Evolutionary conservation across 2,329 filamentous ascomycete species (phyloP), one percentile per base, ranked within the genome.

Genomic region (Akanthomyces uredinophilus): DNA sequence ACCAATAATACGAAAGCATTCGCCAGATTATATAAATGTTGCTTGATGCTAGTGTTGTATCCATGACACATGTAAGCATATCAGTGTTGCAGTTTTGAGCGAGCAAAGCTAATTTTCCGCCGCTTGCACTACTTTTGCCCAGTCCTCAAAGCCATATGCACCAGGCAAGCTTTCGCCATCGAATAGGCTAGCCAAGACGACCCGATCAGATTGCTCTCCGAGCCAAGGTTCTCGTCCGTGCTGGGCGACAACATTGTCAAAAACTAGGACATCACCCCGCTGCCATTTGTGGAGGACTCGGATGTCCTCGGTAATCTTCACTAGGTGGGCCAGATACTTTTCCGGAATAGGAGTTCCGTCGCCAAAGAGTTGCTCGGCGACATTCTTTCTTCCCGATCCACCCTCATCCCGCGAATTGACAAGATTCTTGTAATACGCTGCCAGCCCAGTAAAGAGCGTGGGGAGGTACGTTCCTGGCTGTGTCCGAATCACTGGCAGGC

Each of bases 181-280:
- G 64, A 78, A 81, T 24, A 81, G 64, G 67, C 78, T 81, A 8
- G 79, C 79, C 67, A 81, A 64, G 2, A 81, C 71, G 1, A 81
- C 73, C 0, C 78, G 73, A 68, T 81, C 78, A 1, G 67, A 65
- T 66, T 81, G 79, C 59, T 78, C 73, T 5, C 78, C 78, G 59
- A 75, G 68, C 79, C 79, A 81, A 0, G 79, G 78, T 67, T 81
- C 70, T 57, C 79, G 70, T 3, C 78, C 79, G 70, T 82, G 79
- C 69, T 81, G 79, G 1, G 78, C 74, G 67, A 81, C 75, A 18
- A 78, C 67, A 66, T 81, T 81, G 65, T 81, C 78, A 67, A 74
- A 81, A 1, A 81, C 77, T 13, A 81, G 68, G 4, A 81, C 77
- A 69, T 81, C 79, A 0, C 78, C 78, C 14, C 69, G 68, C 66